Base-by-base conservation (phyloP, 805 yeast species). In the Nakazawaea wickerhamii region DNA sequence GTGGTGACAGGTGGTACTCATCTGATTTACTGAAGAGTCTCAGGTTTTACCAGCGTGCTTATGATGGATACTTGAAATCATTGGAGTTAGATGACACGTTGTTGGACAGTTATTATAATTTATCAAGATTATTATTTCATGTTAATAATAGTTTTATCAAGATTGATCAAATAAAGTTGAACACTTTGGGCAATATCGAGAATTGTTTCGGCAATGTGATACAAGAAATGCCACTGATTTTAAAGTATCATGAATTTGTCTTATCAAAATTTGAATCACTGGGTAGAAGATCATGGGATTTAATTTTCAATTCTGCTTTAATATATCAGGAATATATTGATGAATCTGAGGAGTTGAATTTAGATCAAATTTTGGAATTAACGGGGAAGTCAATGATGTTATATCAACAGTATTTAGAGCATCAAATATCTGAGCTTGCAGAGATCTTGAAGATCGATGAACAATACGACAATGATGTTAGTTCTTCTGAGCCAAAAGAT, bases 1-100 rank as follows among this genome's bases (percentile, higher is more conserved):
- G 76, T n/a, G 91, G 87, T 0, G 90, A 83, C 53, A 58, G 90
- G 36, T 84, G 89, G 88, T 55, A 77, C 5, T 65, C 76, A 1
- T 77, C 86, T 0, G 90, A 83, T 50, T 55, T 81, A 5, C 62
- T 83, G 9, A 83, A 84, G 49, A 74, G 81, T 0, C 57, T 83
- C 10, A 57, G 90, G 30, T 81, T 81, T 49, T 83, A 81, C 55
- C 81, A 79, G 49, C 62, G 70, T 39, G 82, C 88, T 0, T 73
- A 65, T 47, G 55, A 54, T 9, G 50, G 57, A 32, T 82, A 81
- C 50, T 41, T 47, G 3, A 50, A 50, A 26, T 70, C 79, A 1
- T 55, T 70, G 10, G 40, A 47, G 3, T 33, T 58, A 4, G 50
- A 58, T 18, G 41, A 47, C 9, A 46, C 40, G 4, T 38, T 48